Evolutionary conservation across 208 protist species (phyloP).

Genomic region (Leishmania braziliensis): DNA sequence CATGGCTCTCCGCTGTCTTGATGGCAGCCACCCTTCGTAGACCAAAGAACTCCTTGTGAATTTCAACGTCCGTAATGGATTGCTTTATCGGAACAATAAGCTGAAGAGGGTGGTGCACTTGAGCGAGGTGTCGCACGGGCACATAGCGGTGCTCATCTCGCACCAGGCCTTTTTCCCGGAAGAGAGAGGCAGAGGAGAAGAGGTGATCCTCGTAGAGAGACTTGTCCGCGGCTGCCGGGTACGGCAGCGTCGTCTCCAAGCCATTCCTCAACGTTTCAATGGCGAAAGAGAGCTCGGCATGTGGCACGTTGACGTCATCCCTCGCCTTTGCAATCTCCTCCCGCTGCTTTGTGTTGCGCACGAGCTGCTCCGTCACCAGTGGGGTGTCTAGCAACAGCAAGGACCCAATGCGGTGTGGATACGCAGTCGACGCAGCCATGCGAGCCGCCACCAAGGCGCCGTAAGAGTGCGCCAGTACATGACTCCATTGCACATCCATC

Average conservation of each 20-base stretch:
- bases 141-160: constrained; percentile 69
- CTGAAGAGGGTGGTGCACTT: constrained; percentile 81
- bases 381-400: constrained; percentile 77
- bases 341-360: constrained; percentile 58
- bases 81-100: constrained; percentile 61
- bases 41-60: constrained; percentile 83
- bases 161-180: constrained; percentile 55
- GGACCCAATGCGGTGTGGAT: constrained; percentile 76
- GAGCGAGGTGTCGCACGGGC: constrained; percentile 48
- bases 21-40: constrained; percentile 62
- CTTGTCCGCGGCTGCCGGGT: constrained; percentile 41
- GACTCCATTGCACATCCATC: constrained; percentile 80
- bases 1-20: constrained; percentile 61
- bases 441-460: constrained; percentile 76
- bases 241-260: constrained; percentile 53
- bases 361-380: constrained; percentile 58
- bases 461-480: constrained; percentile 77
- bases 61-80: constrained; percentile 48
- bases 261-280: constrained; percentile 49
- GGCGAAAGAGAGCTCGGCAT: constrained; percentile 60
- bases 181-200: constrained; percentile 50
- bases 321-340: constrained; percentile 66
- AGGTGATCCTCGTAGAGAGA: constrained; percentile 58
- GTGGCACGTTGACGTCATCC: constrained; percentile 81
- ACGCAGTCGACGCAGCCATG: constrained; percentile 59